Base-by-base conservation (phyloP, 2,329 filamentous ascomycete genomes). In the Trichoderma lentiforme region DNA sequence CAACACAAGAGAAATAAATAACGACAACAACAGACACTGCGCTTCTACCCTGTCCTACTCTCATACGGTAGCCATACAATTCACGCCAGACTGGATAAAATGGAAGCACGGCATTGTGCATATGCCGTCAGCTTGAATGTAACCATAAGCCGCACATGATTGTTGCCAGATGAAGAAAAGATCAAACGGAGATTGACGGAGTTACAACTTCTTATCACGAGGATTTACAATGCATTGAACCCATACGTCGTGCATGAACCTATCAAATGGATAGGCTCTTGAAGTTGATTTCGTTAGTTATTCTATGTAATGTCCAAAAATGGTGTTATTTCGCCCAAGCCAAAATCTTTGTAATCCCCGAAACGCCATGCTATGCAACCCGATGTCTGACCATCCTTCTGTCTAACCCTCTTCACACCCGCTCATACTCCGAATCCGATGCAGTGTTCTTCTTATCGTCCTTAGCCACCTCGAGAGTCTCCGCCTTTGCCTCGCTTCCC, bases 381-480 rank as follows among this genome's bases (percentile, higher is more conserved):
- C 18, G 11, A n/a, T 30, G 18, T 69, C 53, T 32, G 65, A 60
- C 34, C 26, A 61, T 53, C 28, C 47, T 1, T 57, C 26, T 24
- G 12, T 43, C 28, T 15, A 21, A 32, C 9, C 3, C 30, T 32
- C 18, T 21, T 71, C 36, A 72, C 47, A 72, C 66, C 32, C 66
- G 80, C 58, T 80, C 78, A 70, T 81, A 80, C 51, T 80, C 79
- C 32, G 79, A 81, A 72, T 81, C 79, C 18, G 79, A 81, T 9
- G 76, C 75, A 30, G 74, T 57, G 15, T 30, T 73, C 67, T 64
- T 76, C 77, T 80, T 81, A 21, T 74, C 75, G n/a, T 74, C 64
- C 6, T 66, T 62, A 12, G 71, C 18, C n/a, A 30, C 66, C 21
- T 68, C 62, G 34, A 56, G 43, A 4, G 65, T 53, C 21, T 74